These are phyloP conservation scores for Nectriaceae sp. DNA, from an alignment of 2,329 filamentous ascomycete species.

Conservation along the genomic window DNA sequence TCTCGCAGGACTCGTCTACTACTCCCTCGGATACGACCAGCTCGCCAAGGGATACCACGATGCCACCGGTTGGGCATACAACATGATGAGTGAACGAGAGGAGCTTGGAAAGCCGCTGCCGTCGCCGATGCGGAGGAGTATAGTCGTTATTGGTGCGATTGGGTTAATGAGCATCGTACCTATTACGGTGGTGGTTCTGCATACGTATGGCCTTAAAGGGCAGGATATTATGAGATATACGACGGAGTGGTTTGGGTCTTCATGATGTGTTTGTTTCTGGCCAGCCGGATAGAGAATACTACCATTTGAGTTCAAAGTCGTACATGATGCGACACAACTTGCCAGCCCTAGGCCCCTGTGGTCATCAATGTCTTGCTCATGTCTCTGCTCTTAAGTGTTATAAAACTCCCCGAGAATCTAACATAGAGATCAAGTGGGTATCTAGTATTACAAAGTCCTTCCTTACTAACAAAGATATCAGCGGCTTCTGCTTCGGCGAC, in stretches of 20 bases:
- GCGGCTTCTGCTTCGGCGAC: slow-evolving; percentile 42
- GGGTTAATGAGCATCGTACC: slow-evolving; percentile 28
- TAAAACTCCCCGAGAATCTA: too few relatives aligned
- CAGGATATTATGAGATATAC: slow-evolving; percentile 18
- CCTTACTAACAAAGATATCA: neutral
- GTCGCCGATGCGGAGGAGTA: slow-evolving; percentile 8
- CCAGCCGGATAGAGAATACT: too few relatives aligned
- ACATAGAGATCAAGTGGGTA: too few relatives aligned
- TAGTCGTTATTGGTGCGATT: slow-evolving; percentile 23
- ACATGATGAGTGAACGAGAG: too few relatives aligned
- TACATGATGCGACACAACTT: too few relatives aligned
- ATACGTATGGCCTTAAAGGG: slow-evolving; percentile 20
- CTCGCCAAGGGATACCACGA: slow-evolving; percentile 26
- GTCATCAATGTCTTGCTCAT: too few relatives aligned
- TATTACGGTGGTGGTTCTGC: slow-evolving; percentile 30
- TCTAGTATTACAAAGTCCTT: neutral
- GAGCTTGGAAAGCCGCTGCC: slow-evolving; percentile 20
- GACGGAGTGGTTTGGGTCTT: slow-evolving; percentile 24
- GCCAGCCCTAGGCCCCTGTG: too few relatives aligned
- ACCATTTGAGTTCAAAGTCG: too few relatives aligned
- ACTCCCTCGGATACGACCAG: slow-evolving; percentile 46
- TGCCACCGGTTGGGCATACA: slow-evolving; percentile 24
- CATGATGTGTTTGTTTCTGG: slow-evolving; percentile 12
- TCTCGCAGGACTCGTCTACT: slow-evolving; percentile 50
- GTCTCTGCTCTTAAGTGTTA: too few relatives aligned